Base-by-base conservation (phyloP, 2,329 filamentous ascomycete species). In the Fusarium haematococcum region DNA sequence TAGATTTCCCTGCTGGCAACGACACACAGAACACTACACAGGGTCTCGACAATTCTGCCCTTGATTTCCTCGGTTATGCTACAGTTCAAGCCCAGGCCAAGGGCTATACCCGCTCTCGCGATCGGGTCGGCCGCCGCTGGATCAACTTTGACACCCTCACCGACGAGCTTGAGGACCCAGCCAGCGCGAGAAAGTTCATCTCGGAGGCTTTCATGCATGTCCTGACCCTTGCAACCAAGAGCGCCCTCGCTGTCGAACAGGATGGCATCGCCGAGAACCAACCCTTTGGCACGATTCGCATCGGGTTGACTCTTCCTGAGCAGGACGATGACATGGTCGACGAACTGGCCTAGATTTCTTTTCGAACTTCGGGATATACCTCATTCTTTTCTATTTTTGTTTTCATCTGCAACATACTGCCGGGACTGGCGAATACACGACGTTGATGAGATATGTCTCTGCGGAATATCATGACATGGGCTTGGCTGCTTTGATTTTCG, bases 191-290 rank as follows among this genome's bases (percentile, higher is more conserved):
- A 39, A 84, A 89, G 33, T 91, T 94, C 14, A 93, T 92, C 10
- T 91, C 93, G 3, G 93, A 95, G 80, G 94, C 91, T 0, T 92
- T 94, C 79, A 90, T 93, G 83, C 93, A 97, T 80, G 87, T 94
- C 3, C 87, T 97, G 16, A 87, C 88, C 13, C 86, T 97, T 50
- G 91, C 90, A 7, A 94, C 91, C 3, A 94, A 91, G 82, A 88
- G 88, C 2, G 81, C 89, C 65, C 83, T 96, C 52, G 80, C 83
- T 20, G 90, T 95, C 6, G 82, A 88, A 70, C 95, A 97, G 82
- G 84, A 87, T 4, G 81, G 81, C 32, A 79, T 81, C 27, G 73
- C 77, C 7, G 66, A 81, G 8, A 75, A 79, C 9, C 63, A 81
- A 60, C 82, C 86, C 3, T 89, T 88, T 75, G 88, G 88, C 1